Evolutionary conservation across 306 rosid genomes (phyloP).

Genomic region (Prunus mume): DNA sequence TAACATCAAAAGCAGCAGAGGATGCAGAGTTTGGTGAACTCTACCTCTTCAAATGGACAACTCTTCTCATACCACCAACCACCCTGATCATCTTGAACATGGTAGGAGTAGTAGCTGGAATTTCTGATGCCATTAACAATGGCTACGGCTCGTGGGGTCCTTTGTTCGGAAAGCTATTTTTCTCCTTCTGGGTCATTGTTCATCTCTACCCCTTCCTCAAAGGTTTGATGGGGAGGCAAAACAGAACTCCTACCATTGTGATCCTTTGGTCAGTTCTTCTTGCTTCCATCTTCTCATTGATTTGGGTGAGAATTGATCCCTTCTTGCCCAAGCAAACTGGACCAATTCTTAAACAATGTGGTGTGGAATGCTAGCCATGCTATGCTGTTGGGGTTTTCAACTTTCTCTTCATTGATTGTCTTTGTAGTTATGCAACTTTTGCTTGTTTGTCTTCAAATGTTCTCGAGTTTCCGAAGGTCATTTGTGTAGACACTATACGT

Average conservation of each 20-base stretch:
- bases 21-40: conserved; percentile 57
- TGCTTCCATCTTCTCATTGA: conserved; percentile 77
- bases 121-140: conserved; percentile 85
- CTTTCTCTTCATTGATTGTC: conserved; percentile 22
- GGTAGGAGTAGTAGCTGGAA: conserved; percentile 94
- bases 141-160: conserved; percentile 94
- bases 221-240: conserved; percentile 90
- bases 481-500: conserved; percentile 11
- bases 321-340: conserved; percentile 87
- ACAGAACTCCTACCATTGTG: conserved; percentile 87
- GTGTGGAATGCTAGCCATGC: conserved; percentile 64
- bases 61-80: conserved; percentile 89
- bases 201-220: conserved; percentile 96
- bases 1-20: conserved; percentile 61
- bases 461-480: conserved; percentile 1
- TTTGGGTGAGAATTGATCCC: conserved; percentile 89
- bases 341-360: conserved; percentile 87
- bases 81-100: conserved; percentile 76
- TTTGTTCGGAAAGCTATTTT: conserved; percentile 81
- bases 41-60: conserved; percentile 87
- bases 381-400: background rate
- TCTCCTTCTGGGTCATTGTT: conserved; percentile 88
- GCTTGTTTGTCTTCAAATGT: conserved; percentile 1
- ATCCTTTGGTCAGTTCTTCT: conserved; percentile 82
- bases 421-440: conserved; percentile 11